A percentile compares a stretch with the other conserved stretches of the same genome.
Conservation (phyloP, 106 monocot genomes). For the Iris macrosiphon region DNA sequence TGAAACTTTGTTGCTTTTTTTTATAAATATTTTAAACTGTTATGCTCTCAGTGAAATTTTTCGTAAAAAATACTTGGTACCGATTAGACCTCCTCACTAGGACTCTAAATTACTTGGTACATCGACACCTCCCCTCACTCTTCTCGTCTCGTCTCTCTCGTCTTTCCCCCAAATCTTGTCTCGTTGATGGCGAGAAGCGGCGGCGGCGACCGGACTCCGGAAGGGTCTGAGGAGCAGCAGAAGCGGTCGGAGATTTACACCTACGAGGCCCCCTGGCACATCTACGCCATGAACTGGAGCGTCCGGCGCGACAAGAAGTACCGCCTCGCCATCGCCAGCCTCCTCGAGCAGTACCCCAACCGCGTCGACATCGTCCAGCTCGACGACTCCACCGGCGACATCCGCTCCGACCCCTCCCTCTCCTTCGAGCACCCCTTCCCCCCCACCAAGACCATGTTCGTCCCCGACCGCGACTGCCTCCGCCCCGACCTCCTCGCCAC, state of each 20-base stretch:
- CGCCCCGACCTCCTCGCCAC: conserved; percentile 94
- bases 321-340: conserved; percentile 86
- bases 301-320: conserved; percentile 96
- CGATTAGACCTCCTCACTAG: too few relatives aligned
- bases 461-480: conserved; percentile 79
- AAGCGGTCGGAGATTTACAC: conserved; percentile 99
- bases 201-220: conserved; percentile 23
- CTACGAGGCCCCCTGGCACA: conserved; percentile 96
- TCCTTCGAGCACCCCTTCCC: conserved; percentile 95
- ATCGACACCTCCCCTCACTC: too few relatives aligned
- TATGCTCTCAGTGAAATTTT: too few relatives aligned
- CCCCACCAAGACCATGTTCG: conserved; percentile 87
- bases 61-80: too few relatives aligned
- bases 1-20: too few relatives aligned
- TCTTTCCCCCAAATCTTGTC: too few relatives aligned
- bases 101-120: too few relatives aligned
- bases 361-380: conserved; percentile 96
- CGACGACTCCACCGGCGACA: conserved; percentile 95
- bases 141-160: too few relatives aligned
- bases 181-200: too few relatives aligned
- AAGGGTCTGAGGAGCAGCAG: conserved; percentile 66
- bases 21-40: too few relatives aligned
- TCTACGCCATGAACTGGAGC: conserved; percentile 99
- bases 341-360: conserved; percentile 80
- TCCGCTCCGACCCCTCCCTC: conserved; percentile 70